Percentiles rank a stretch among this genome's conserved stretches.
These are phyloP conservation scores for Amphicarpaea edgeworthii DNA, from an alignment of 306 rosid genomes.

Conservation along the genomic window DNA sequence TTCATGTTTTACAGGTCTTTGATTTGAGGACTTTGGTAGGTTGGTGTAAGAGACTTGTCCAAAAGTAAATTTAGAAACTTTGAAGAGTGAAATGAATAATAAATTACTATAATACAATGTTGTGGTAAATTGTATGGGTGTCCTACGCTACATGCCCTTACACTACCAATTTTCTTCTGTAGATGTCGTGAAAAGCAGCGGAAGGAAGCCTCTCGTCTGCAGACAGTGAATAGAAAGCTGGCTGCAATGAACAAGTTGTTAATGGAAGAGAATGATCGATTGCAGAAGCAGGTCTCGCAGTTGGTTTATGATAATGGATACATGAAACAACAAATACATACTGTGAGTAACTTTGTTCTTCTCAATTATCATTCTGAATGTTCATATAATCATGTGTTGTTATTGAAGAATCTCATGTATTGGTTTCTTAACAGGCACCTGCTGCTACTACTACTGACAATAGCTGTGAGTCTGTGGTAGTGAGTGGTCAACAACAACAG, in stretches of 20 bases:
- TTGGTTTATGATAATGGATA: conserved; percentile 85
- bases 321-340: conserved; percentile 71
- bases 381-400: background rate
- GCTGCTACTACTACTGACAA: conserved; percentile 76
- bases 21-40: background rate
- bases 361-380: background rate
- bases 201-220: conserved; percentile 81
- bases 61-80: background rate
- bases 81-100: background rate
- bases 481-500: conserved; percentile 86
- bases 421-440: conserved; percentile 55
- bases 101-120: conserved; percentile 12
- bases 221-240: conserved; percentile 81
- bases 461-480: conserved; percentile 94
- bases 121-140: background rate
- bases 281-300: conserved; percentile 92
- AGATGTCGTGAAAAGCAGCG: conserved; percentile 94
- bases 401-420: conserved; percentile 14
- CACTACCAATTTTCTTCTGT: background rate
- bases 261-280: conserved; percentile 93
- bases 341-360: conserved; percentile 50
- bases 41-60: background rate
- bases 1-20: too few species aligned
- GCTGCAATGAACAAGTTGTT: conserved; percentile 84
- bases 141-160: background rate